phyloP scores from a whole-genome alignment of 805 yeast genomes.

The Kurtzmaniella cleridarum region DNA sequence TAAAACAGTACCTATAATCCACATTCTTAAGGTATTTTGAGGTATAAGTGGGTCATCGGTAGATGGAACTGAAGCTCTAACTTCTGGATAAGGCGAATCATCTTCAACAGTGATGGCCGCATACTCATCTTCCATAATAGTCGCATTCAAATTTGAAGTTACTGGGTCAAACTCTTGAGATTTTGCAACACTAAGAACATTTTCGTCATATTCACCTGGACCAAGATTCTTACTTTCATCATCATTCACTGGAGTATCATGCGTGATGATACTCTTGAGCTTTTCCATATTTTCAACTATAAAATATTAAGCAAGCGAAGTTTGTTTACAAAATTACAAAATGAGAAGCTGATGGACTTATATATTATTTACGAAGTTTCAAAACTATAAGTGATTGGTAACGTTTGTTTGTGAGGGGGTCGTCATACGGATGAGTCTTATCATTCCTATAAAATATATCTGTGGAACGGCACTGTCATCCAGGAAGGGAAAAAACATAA shows the following conservation, averaged over 20 bases:
- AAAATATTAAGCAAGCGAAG: no score
- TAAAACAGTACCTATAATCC: conserved; percentile 46
- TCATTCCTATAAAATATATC: no score
- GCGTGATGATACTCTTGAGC: background rate
- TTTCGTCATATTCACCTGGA: background rate
- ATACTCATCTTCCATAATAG: conserved; percentile 26
- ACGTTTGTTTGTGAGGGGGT: no score
- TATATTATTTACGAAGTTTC: no score
- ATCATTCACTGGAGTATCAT: background rate
- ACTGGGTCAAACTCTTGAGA: conserved; percentile 31
- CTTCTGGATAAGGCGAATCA: conserved; percentile 61
- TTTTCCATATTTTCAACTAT: background rate
- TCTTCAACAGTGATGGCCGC: conserved; percentile 38
- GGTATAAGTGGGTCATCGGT: conserved; percentile 45
- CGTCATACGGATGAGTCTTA: no score
- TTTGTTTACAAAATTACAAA: no score
- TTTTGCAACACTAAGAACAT: conserved; percentile 12
- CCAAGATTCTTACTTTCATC: conserved; percentile 1
- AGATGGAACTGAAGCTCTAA: conserved; percentile 55
- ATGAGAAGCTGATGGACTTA: no score
- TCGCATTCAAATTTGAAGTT: conserved; percentile 19
- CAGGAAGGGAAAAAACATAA: no score
- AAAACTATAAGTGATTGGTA: no score
- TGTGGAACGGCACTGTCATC: no score
- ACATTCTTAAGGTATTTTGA: conserved; percentile 51